Evolutionary conservation across 108 stramenopile genomes (phyloP), one percentile per base, ranked within the genome.

Genomic region (Conticribra guillardii): DNA sequence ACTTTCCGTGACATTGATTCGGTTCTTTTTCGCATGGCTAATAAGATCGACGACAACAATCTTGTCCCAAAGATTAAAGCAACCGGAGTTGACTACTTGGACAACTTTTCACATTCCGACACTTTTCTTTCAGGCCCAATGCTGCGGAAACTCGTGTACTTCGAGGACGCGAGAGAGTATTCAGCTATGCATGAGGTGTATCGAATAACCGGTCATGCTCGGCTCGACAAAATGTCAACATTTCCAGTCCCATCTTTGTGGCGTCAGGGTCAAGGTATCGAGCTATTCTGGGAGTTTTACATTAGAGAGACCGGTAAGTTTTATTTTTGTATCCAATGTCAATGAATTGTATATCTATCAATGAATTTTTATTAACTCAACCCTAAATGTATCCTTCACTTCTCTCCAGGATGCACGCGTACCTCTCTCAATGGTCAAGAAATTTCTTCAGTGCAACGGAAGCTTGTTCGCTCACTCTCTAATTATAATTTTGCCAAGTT

Each of bases 401-500:
- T n/a, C n/a, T n/a, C n/a, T n/a, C n/a, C n/a, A n/a, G n/a, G 37
- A 41, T 78, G 76, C 34, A 45, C 52, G 1, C 26, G 5, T 5
- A 33, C 21, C 16, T 55, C 41, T 32, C 16, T 72, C 15, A 78
- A 78, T 34, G 76, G 67, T 15, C 70, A 72, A 21, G 54, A 48
- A 53, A 66, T 68, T 4, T 15, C 21, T 4, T 3, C 54, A 49
- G n/a, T 69, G 4, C 68, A 32, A 18, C 45, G 60, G 2, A 24
- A 41, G 21, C 68, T 69, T 23, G 60, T 69, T 61, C 45, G 68
- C 22, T 55, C 22, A 16, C 22, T 69, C 16, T 33, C 26, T 21
- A 71, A 76, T 51, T 76, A 76, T 68, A 41, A 76, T 3, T 76
- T 76, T 71, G 75, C 75, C 4, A 71, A 64, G 41, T 76, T 64